Evolutionary conservation across 2,329 filamentous ascomycete genomes (phyloP), one percentile per base, ranked within the genome.

Genomic region (Didymella sp.): DNA sequence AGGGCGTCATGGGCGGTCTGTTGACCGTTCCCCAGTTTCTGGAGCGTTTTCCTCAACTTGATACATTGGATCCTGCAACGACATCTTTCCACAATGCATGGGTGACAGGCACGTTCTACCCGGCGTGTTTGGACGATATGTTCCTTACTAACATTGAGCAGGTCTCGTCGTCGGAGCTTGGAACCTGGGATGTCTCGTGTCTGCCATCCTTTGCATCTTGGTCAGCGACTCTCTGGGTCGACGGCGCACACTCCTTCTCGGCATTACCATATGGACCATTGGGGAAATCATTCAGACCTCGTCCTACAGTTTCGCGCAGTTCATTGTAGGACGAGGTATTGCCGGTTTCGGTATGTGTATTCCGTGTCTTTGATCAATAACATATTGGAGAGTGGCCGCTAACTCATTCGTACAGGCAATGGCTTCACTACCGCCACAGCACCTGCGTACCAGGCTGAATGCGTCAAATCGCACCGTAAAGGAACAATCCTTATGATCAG

Each of bases 1-100:
- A 80, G 59, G 89, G 89, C 70, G 88, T 91, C 9, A 90, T 90
- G 82, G 89, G 72, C 21, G 72, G 72, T 40, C 86, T 94, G 60
- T 79, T 94, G 60, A 91, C 89, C 7, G 83, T 92, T 68, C 78
- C 83, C 22, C 79, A 81, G 15, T 90, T 89, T 66, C 78, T 86
- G 3, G 66, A 64, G 15, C 56, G 56, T 25, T 73, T 71, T 46
- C 70, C 70, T 15, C 65, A 67, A 42, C 48, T 73, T 13, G 62
- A 73, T 45, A 67, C 66, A 13, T 56, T 72, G 27, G 62, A 62
- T 31, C 50, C 66, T 12, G 44, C 44, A 4, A 35, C 38, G 22
- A 40, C 38, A 28, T 61, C 63, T 0, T 65, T 64, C 6, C 58
- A 66, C 19, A 63, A 67, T 57, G 62, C 71, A 8, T 67, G 64